Base-by-base conservation (phyloP, 768 basidiomycete species). In the Exidia glandulosa region DNA sequence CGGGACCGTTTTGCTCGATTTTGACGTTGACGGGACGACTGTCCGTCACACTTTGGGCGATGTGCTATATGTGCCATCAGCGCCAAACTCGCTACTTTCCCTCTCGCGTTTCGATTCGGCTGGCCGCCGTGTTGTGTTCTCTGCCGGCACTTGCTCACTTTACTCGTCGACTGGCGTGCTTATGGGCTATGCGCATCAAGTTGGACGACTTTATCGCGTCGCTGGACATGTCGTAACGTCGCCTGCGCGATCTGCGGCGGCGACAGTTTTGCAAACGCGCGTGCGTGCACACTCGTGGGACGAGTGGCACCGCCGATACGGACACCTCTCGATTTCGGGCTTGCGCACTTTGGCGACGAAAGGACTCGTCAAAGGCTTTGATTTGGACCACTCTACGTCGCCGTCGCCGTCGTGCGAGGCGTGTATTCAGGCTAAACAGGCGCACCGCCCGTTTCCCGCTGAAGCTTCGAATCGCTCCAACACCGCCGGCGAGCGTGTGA, bases 401-500 rank as follows among this genome's bases (percentile, higher is more conserved):
- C 14, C 14, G 47, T 27, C 47, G 25, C 19, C 47, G 47, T 6
- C 19, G 19, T 63, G 63, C 57, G 50, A 12, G 2, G 61, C 61
- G 32, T 63, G 57, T 47, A 58, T 63, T 25, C 47, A 48, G n/a
- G 63, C 47, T 3, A 63, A 63, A 59, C 36, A 54, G 30, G 34
- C 30, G 29, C 32, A 27, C 37, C 29, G n/a, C n/a, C 25, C 61
- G 12, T 62, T 66, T 25, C 63, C 63, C n/a, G 63, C 63, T 34
- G 60, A 63, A 29, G 34, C 52, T n/a, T 37, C 64, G 3, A 16
- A 45, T 34, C 34, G 50, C 25, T 50, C 58, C 14, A 30, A 30
- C 19, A 27, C 16, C 23, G 25, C 47, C 23, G 58, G 58, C 58
- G 58, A 59, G 41, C 37, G 23, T 27, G 57, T 71, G 62, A 73